Evolutionary conservation across 345 rosid species (phyloP).

Genomic region (Lumnitzera racemosa): DNA sequence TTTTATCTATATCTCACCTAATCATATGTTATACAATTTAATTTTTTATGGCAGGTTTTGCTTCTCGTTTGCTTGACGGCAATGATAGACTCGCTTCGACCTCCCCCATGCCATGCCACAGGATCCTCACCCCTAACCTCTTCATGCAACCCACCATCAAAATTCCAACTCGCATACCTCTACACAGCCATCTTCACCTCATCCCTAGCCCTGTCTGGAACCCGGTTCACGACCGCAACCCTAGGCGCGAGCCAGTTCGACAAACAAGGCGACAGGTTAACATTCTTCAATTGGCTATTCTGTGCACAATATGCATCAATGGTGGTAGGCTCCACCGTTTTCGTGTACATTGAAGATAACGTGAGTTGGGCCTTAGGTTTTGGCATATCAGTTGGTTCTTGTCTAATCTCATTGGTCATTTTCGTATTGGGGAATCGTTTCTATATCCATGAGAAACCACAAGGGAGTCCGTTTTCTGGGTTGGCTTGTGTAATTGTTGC

Average conservation of each 20-base stretch:
- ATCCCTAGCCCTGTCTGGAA: constrained; percentile 23
- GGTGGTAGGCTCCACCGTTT: constrained; percentile 15
- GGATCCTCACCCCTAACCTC: constrained; percentile 4
- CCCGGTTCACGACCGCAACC: constrained; percentile 26
- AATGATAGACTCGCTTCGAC: constrained; percentile 26
- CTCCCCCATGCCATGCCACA: constrained; percentile 22
- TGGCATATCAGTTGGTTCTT: constrained; percentile 24
- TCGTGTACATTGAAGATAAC: constrained; percentile 39
- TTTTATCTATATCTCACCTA: no score
- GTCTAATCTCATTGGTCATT: constrained; percentile 20
- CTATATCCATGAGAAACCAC: constrained; percentile 25
- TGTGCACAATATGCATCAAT: constrained; percentile 14
- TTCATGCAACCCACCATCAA: constrained; percentile 19
- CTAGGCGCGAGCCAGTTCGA: constrained; percentile 44
- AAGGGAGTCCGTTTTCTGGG: constrained; percentile 40
- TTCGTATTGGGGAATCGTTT: constrained; percentile 30
- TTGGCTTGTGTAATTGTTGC: constrained; percentile 39
- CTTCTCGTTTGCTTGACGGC: constrained; percentile 29
- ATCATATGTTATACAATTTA: no score
- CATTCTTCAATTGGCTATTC: constrained; percentile 50
- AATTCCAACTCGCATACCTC: constrained; percentile 26
- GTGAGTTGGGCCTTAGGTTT: constrained; percentile 47
- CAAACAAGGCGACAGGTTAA: constrained; percentile 22
- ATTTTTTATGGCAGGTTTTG: constrained; percentile 24
- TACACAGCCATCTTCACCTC: constrained; percentile 31